phyloP scores from a whole-genome alignment of 192 early-diverging fungal species.

The Coemansia interrupta region DNA sequence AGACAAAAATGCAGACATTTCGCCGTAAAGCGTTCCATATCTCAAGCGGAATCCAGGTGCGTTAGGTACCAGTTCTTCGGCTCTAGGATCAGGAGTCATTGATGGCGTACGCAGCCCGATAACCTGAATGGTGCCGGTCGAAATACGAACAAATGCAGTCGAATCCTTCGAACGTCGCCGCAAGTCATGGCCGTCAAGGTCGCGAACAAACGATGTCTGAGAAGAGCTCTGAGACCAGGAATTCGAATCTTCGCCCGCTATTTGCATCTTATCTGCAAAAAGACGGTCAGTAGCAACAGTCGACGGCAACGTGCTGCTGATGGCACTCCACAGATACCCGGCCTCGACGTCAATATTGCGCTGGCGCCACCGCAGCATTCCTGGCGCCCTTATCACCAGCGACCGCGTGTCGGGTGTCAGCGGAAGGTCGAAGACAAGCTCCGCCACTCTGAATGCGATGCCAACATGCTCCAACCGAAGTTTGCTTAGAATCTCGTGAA shows the following conservation, averaged over 20 bases:
- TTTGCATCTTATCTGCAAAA: constrained; percentile 1
- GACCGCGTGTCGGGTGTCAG: constrained; percentile 16
- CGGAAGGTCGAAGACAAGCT: constrained; percentile 51
- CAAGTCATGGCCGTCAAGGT: constrained; percentile 13
- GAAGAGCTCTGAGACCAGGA: constrained; percentile 17
- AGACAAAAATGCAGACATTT: constrained; percentile 52
- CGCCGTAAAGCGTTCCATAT: constrained; percentile 36
- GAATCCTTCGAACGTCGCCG: constrained; percentile 36
- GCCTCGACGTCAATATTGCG: constrained; percentile 30
- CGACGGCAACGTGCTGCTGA: constrained; percentile 28
- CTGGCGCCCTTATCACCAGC: constrained; percentile 25
- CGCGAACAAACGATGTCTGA: constrained; percentile 16
- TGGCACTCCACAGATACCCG: constrained; percentile 45
- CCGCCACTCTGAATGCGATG: constrained; percentile 22
- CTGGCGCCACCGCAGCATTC: constrained; percentile 50
- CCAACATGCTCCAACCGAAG: constrained; percentile 46
- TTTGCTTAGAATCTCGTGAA: constrained; percentile 46
- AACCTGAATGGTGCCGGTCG: constrained; percentile 31
- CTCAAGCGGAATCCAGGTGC: constrained; percentile 34
- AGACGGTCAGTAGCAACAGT: constrained; percentile 9
- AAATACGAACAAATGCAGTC: constrained; percentile 35
- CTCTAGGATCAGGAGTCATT: constrained; percentile 46
- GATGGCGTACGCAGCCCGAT: constrained; percentile 38
- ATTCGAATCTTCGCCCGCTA: not conserved
- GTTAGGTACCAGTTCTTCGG: constrained; percentile 31